phyloP scores from a whole-genome alignment of 2,329 filamentous ascomycete genomes.

The Epichloe gansuensis region DNA sequence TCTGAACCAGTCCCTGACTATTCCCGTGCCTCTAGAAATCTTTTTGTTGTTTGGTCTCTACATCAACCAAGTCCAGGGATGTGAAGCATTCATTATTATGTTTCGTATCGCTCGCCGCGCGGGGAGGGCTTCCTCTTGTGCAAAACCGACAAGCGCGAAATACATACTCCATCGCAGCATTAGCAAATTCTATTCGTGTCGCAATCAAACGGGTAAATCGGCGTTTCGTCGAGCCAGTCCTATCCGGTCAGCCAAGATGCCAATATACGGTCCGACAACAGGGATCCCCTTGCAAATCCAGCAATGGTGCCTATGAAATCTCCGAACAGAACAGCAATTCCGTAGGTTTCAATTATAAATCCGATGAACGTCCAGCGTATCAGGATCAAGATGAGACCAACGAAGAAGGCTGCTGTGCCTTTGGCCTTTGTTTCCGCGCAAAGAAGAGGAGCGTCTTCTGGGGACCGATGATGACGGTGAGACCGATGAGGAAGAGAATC shows the following conservation, averaged over 20 bases:
- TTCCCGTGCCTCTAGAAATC: neutral
- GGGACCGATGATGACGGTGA: constrained; percentile 89
- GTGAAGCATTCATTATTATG: neutral
- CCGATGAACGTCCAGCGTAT: constrained; percentile 84
- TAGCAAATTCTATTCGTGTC: neutral
- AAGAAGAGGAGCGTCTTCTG: constrained; percentile 92
- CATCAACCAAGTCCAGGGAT: neutral
- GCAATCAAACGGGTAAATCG: constrained; percentile 59
- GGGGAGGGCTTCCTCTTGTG: neutral
- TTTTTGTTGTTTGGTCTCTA: neutral
- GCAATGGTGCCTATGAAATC: constrained; percentile 93
- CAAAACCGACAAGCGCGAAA: neutral
- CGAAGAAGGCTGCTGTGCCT: constrained; percentile 78
- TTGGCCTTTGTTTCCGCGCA: constrained; percentile 79
- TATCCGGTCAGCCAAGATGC: constrained; percentile 56
- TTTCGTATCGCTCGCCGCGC: neutral
- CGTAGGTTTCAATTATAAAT: constrained; percentile 84
- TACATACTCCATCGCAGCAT: neutral
- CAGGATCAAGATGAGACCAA: constrained; percentile 74
- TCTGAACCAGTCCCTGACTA: neutral
- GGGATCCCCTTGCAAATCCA: constrained; percentile 73
- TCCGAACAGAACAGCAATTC: constrained; percentile 85
- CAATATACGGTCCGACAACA: constrained; percentile 77
- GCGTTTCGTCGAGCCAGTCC: constrained; percentile 60
- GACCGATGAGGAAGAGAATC: constrained; percentile 96